Evolutionary conservation across 768 basidiomycete species (phyloP).

Genomic region (Dentipellis fragilis): DNA sequence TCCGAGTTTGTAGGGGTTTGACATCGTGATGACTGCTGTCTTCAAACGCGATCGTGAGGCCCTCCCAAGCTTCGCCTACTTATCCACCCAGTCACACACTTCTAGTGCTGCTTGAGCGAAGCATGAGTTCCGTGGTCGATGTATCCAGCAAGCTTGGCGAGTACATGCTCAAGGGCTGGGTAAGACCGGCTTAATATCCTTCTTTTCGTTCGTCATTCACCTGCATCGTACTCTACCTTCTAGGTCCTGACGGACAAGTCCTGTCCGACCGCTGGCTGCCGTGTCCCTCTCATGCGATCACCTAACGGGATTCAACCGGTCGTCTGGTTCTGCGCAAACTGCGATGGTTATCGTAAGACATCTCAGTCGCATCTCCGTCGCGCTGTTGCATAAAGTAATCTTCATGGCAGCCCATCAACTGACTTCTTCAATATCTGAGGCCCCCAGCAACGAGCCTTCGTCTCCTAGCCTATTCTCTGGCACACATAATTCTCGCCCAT

Average conservation of each 20-base stretch:
- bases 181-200: not conserved
- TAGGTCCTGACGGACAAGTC: slow-evolving; percentile 57
- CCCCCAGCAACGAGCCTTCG: slow-evolving; percentile 5
- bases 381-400: not conserved
- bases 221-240: not conserved
- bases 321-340: slow-evolving; percentile 53
- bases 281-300: slow-evolving; percentile 66
- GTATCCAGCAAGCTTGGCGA: slow-evolving; percentile 49
- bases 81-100: not conserved
- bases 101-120: not conserved
- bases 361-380: not conserved
- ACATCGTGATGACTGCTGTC: no score
- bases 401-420: slow-evolving; percentile 2
- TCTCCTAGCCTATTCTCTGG: slow-evolving; percentile 35
- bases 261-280: slow-evolving; percentile 47
- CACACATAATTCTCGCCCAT: slow-evolving; percentile 48
- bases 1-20: no score
- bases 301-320: slow-evolving; percentile 39
- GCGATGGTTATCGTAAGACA: slow-evolving; percentile 32
- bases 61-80: no score
- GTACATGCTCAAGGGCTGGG: slow-evolving; percentile 13
- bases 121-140: slow-evolving; percentile 42
- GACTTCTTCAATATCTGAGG: slow-evolving; percentile 1
- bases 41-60: no score
- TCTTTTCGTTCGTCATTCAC: not conserved